These are phyloP conservation scores for Ceratocystis papillata DNA, from an alignment of 2,329 filamentous ascomycete species.

Conservation along the genomic window DNA sequence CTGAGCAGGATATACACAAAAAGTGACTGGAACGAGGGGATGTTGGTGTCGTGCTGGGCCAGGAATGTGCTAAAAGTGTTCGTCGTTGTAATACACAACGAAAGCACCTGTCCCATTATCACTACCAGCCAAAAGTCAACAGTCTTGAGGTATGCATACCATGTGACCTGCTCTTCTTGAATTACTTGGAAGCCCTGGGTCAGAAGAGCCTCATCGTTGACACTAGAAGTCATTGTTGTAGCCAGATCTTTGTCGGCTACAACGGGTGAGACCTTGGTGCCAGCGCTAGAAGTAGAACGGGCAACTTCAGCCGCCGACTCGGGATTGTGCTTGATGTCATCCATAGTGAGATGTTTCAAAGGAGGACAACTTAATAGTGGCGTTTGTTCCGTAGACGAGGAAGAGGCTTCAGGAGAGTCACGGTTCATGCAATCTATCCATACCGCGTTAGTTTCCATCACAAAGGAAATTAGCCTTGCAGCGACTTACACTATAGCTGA, in stretches of 20 bases:
- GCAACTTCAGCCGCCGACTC: background rate
- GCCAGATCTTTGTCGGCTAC: constrained; percentile 21
- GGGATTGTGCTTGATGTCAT: background rate
- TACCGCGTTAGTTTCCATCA: background rate
- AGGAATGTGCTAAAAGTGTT: constrained; percentile 84
- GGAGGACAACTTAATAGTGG: constrained; percentile 21
- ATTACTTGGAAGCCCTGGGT: constrained; percentile 44
- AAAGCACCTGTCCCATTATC: constrained; percentile 67
- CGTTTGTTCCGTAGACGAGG: constrained; percentile 7
- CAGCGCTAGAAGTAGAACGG: constrained; percentile 25
- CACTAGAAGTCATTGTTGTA: constrained; percentile 15
- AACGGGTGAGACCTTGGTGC: constrained; percentile 10
- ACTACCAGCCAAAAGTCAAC: constrained; percentile 82
- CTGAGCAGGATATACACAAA: constrained; percentile 88
- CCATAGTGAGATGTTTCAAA: constrained; percentile 24
- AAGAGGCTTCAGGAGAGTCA: background rate
- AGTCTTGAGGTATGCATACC: constrained; percentile 69
- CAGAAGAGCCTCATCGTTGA: constrained; percentile 34
- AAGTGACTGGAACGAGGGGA: constrained; percentile 89
- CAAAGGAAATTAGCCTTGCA: background rate
- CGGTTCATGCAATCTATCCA: constrained; percentile 9
- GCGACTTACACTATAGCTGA: background rate
- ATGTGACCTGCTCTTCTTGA: constrained; percentile 43
- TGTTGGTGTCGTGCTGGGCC: constrained; percentile 52
- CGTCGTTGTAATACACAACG: constrained; percentile 81